These are phyloP conservation scores for Cyberlindnera suaveolens DNA, from an alignment of 805 yeast genomes.

Conservation along the genomic window DNA sequence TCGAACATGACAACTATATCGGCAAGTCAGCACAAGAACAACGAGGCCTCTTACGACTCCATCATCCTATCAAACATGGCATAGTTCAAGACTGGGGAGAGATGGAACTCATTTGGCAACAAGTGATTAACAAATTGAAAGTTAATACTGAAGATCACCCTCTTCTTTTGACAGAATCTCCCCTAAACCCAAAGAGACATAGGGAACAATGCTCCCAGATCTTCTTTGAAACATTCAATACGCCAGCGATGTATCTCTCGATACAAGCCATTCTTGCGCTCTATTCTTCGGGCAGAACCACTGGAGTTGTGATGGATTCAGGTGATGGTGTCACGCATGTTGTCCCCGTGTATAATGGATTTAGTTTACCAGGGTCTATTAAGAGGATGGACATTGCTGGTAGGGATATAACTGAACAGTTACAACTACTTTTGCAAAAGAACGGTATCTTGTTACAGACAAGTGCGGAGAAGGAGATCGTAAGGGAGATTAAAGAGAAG, in stretches of 20 bases:
- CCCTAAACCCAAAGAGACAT: conserved; percentile 76
- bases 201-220: conserved; percentile 87
- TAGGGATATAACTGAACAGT: conserved; percentile 70
- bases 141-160: conserved; percentile 75
- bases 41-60: conserved; percentile 67
- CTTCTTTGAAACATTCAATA: conserved; percentile 83
- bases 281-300: conserved; percentile 85
- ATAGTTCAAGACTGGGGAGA: conserved; percentile 77
- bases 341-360: conserved; percentile 89
- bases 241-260: conserved; percentile 90
- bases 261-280: conserved; percentile 84
- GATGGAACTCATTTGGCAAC: conserved; percentile 78
- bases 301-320: conserved; percentile 84
- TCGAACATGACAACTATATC: conserved; percentile 61
- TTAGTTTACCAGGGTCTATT: conserved; percentile 65
- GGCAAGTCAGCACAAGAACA: conserved; percentile 71
- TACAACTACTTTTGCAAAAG: conserved; percentile 63
- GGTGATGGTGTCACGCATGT: conserved; percentile 91
- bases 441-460: conserved; percentile 61
- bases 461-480: conserved; percentile 79
- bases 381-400: conserved; percentile 81
- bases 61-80: conserved; percentile 78
- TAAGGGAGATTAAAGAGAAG: conserved; percentile 69
- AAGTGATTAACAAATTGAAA: conserved; percentile 50
- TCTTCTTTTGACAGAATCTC: conserved; percentile 81